Evolutionary conservation across 441 rosid genomes (phyloP), one percentile per base, ranked within the genome.

Genomic region (Pelargonium fulgidum): DNA sequence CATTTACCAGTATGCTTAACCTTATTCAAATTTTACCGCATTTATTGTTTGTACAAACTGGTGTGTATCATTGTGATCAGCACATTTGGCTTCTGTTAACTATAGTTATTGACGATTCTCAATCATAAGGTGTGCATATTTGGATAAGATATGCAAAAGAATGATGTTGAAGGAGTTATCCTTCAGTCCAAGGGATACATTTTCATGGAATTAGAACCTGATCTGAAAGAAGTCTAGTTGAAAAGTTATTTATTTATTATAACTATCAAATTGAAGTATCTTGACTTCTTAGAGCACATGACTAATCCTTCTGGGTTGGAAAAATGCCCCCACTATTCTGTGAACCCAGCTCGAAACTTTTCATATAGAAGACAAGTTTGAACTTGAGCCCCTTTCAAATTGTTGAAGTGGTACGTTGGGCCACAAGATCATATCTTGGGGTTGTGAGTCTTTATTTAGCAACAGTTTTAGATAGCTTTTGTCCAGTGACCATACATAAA

Each of bases 1-100:
- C 98, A 89, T 80, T 87, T 91, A 75, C 89, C 84, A 22, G 98
- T 93, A 85, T 59, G 89, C 75, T 76, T 64, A 19, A 24, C 39
- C 6, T 20, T 12, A 4, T 2, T 56, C 61, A 54, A 54, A 1
- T 16, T 54, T 54, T n/a, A 14, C 19, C 8, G 61, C 61, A 54
- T 54, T 7, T 2, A 20, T 54, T 54, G 39, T 4, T 33, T 33
- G 39, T 33, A 16, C 22, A 54, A 54, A 16, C 19, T 4, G 9
- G 20, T 24, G 8, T 54, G 24, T 20, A 54, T 54, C 59, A 52
- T 52, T 52, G 59, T 16, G 20, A 52, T 52, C 16, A 19, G 39
- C 39, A 33, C 19, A 20, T 54, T 54, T 54, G 61, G 17, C n/a
- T 41, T 65, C 56, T 5, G 14, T 62, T 70, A 54, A 54, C 61